Base-by-base conservation (phyloP, 2,329 filamentous ascomycete genomes). In the Cladophialophora exuberans region DNA sequence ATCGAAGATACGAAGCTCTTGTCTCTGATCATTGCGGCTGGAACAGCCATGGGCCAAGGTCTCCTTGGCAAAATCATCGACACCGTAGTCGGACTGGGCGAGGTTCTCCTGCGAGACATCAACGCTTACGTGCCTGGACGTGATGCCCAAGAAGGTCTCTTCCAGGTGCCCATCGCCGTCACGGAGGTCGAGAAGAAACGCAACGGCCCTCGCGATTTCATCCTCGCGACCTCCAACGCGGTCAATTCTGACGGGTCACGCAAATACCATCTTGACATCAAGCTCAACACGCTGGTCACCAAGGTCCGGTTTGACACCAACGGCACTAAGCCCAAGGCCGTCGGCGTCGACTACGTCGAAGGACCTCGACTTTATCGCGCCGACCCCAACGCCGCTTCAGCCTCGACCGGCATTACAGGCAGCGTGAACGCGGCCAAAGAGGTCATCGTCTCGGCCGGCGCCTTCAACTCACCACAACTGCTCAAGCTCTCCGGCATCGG, bases 401-500 rank as follows among this genome's bases (percentile, higher is more conserved):
- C 51, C 3, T 31, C 44, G 7, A 49, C 54, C 6, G 76, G 77
- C 35, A 69, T 62, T 5, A 63, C 71, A 2, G 76, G 76, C 41
- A 44, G 30, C 18, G 43, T 72, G 33, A 66, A 63, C 7, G 76
- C 77, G 1, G 71, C 67, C n/a, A 68, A 68, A 22, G 77, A 79
- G 61, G 72, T 79, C 30, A 76, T 79, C 57, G 56, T 79, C 33
- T 69, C 74, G 6, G 77, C 67, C 5, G 84, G 84, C 15, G 78
- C 82, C 1, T 87, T 82, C 69, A 84, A 87, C 70, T 79, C 80
- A 1, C 83, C 84, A 5, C 84, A 88, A 67, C 70, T 88, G 2
- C 79, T 88, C 10, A 83, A 85, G 71, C 77, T 87, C 1, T 82
- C 76, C 47, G 85, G 85, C n/a, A 77, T 88, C 28, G 85, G 85